Conservation (phyloP, 73 alveolate species). For the Tetrahymena borealis region DNA sequence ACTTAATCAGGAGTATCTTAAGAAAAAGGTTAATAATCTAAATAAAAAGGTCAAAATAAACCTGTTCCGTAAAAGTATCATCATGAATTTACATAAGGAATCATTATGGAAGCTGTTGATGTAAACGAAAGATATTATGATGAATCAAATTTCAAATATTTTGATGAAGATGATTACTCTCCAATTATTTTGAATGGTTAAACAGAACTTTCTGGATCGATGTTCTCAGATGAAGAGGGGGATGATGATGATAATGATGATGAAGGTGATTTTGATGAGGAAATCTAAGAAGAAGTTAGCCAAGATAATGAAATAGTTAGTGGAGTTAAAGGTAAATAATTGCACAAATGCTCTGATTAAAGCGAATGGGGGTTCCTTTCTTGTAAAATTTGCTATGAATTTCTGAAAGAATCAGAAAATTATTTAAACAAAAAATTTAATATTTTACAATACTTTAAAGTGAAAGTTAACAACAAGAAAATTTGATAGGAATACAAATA, state of each 20-base stretch:
- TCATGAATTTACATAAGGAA: not conserved
- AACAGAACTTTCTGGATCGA: not conserved
- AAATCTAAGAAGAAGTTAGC: not conserved
- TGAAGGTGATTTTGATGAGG: not conserved
- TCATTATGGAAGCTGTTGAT: not conserved
- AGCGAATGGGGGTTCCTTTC: too few species aligned
- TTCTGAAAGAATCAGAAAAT: too few species aligned
- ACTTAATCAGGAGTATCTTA: not conserved
- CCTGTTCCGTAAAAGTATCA: not conserved
- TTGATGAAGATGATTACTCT: slow-evolving; percentile 5
- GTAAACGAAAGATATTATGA: slow-evolving; percentile 14
- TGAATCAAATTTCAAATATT: slow-evolving; percentile 25
- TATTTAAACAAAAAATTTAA: too few species aligned
- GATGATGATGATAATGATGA: not conserved
- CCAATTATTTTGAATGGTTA: not conserved
- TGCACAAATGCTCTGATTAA: too few species aligned
- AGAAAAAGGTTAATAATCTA: not conserved
- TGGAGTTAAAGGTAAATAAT: not conserved
- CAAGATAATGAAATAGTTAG: not conserved
- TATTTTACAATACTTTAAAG: too few species aligned
- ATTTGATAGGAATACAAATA: too few species aligned
- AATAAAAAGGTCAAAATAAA: not conserved
- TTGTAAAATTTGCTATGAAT: too few species aligned
- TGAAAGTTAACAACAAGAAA: too few species aligned
- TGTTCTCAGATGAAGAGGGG: not conserved